phyloP scores from a whole-genome alignment of 768 basidiomycete genomes.

The Rhizopogon rudus region DNA sequence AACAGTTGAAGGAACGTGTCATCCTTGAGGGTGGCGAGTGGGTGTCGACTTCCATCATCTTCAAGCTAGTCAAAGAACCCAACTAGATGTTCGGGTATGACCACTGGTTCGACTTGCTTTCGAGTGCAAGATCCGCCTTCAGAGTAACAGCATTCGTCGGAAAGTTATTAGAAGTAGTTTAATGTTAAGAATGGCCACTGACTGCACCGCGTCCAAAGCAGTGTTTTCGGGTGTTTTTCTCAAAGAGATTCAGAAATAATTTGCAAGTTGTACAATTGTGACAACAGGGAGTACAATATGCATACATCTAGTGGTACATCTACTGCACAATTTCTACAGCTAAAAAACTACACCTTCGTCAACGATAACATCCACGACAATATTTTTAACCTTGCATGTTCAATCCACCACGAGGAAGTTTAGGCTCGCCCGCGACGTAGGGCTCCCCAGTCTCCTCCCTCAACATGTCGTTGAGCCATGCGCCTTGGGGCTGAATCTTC shows the following conservation, averaged over 20 bases:
- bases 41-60: slow-evolving; percentile 53
- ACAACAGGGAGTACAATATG: neutral
- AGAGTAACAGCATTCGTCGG: neutral
- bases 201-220: neutral
- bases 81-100: neutral
- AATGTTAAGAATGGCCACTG: too few species aligned
- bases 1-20: slow-evolving; percentile 28
- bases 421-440: slow-evolving; percentile 64
- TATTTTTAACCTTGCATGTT: slow-evolving; percentile 47
- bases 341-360: slow-evolving; percentile 4
- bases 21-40: slow-evolving; percentile 35
- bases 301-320: neutral
- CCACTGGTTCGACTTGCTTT: too few species aligned
- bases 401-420: slow-evolving; percentile 58
- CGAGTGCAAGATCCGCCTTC: neutral
- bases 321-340: slow-evolving; percentile 1
- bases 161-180: neutral
- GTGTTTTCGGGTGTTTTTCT: neutral
- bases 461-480: slow-evolving; percentile 81
- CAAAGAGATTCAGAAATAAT: slow-evolving; percentile 2
- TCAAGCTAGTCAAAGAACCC: neutral
- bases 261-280: too few species aligned
- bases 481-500: slow-evolving; percentile 75
- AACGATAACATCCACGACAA: neutral
- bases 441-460: slow-evolving; percentile 71